Conservation (phyloP, 1,284 basidiomycete species). For the Rhodotorula glutinis region DNA sequence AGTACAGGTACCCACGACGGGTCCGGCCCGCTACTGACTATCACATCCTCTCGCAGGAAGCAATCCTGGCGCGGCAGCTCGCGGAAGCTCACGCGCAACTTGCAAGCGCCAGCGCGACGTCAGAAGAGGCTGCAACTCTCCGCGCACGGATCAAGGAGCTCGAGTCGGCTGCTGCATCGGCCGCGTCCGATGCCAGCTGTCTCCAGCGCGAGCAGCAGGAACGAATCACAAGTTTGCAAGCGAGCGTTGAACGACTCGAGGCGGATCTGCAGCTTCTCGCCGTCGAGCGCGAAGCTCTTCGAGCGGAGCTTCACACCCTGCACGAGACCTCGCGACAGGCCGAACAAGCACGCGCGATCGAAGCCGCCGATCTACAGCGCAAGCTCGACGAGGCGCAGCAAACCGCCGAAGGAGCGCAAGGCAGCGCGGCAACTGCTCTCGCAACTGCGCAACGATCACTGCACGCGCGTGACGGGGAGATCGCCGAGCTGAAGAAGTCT, state of each 20-base stretch:
- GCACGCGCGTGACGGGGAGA: background rate
- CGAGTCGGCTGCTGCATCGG: background rate
- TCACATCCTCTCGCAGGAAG: slow-evolving; percentile 19
- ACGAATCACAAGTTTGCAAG: slow-evolving; percentile 14
- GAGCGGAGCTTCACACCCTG: background rate
- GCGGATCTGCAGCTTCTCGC: background rate
- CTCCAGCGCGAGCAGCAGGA: background rate
- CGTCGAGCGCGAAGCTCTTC: background rate
- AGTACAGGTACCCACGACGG: no score
- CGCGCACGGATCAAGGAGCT: slow-evolving; percentile 13
- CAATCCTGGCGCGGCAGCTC: slow-evolving; percentile 25
- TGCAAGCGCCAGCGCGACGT: background rate
- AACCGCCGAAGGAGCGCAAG: background rate
- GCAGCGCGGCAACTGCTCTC: background rate
- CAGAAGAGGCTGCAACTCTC: slow-evolving; percentile 20
- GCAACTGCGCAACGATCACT: background rate
- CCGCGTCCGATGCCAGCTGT: background rate
- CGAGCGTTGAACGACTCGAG: background rate
- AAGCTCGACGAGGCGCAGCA: background rate
- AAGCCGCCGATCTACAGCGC: background rate
- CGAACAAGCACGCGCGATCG: background rate
- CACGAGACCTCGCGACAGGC: background rate
- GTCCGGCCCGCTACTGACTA: no score
- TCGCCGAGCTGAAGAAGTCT: slow-evolving; percentile 3
- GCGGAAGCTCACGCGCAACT: slow-evolving; percentile 13